Evolutionary conservation across 2,329 filamentous ascomycete genomes (phyloP).

Genomic region (Fusarium subtropicale): DNA sequence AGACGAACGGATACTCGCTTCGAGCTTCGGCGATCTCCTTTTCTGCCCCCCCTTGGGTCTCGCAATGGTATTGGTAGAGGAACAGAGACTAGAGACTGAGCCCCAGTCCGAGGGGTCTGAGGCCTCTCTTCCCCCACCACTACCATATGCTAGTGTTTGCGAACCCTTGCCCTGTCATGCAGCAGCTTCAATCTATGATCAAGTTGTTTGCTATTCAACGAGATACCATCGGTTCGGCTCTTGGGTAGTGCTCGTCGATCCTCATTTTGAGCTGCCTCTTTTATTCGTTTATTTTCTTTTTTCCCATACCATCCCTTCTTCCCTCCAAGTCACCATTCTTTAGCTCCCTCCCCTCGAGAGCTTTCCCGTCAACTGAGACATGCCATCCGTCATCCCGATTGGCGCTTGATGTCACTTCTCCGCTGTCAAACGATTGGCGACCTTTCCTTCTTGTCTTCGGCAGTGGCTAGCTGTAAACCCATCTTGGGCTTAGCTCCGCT

Average conservation of each 20-base stretch:
- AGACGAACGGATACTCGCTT: slow-evolving; percentile 14
- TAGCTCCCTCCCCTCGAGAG: slow-evolving; percentile 23
- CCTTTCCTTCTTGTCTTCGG: slow-evolving; percentile 35
- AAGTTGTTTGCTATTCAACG: background rate
- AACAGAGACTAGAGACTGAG: slow-evolving; percentile 20
- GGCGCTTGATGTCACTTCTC: slow-evolving; percentile 29
- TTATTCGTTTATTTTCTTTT: slow-evolving; percentile 8
- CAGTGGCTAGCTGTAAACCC: slow-evolving; percentile 43
- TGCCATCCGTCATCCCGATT: slow-evolving; percentile 32
- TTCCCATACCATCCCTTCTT: slow-evolving; percentile 15
- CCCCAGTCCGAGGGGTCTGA: slow-evolving; percentile 30
- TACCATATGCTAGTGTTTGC: slow-evolving; percentile 30
- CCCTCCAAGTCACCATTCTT: slow-evolving; percentile 33
- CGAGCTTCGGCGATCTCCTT: slow-evolving; percentile 32
- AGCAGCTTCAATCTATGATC: slow-evolving; percentile 5
- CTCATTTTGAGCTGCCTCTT: slow-evolving; percentile 13
- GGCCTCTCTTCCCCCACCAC: slow-evolving; percentile 39
- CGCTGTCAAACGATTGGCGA: slow-evolving; percentile 39
- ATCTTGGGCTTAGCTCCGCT: slow-evolving; percentile 35
- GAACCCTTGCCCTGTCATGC: slow-evolving; percentile 31
- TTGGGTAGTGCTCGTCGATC: slow-evolving; percentile 32
- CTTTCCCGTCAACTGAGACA: slow-evolving; percentile 45
- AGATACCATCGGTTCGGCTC: slow-evolving; percentile 22
- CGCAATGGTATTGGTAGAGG: slow-evolving; percentile 31
- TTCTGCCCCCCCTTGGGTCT: slow-evolving; percentile 16